phyloP scores from a whole-genome alignment of 164 flowering plant genomes.

The Buxus sempervirens region DNA sequence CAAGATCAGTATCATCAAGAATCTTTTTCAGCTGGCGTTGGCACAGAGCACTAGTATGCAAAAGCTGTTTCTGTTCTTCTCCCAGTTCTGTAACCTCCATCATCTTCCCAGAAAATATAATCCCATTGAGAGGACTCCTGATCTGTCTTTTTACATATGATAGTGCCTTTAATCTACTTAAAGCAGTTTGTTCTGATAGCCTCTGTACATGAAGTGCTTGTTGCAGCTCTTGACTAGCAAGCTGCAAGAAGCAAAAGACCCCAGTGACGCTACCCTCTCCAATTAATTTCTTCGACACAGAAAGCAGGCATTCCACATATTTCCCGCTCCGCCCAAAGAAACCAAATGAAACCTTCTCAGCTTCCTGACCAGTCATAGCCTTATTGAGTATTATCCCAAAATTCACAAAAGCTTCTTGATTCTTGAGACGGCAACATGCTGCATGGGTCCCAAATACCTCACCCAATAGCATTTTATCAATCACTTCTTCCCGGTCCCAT shows the following conservation, averaged over 20 bases:
- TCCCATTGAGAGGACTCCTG: slow-evolving; percentile 80
- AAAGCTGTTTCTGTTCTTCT: slow-evolving; percentile 66
- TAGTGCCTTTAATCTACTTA: slow-evolving; percentile 66
- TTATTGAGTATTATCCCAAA: slow-evolving; percentile 76
- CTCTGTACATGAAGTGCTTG: slow-evolving; percentile 87
- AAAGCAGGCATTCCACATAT: slow-evolving; percentile 78
- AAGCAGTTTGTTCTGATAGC: slow-evolving; percentile 75
- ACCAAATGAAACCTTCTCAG: slow-evolving; percentile 78
- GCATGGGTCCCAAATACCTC: slow-evolving; percentile 79
- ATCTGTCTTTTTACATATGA: slow-evolving; percentile 83
- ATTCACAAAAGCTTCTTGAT: slow-evolving; percentile 70
- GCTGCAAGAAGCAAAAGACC: slow-evolving; percentile 93
- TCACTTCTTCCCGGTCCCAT: slow-evolving; percentile 62
- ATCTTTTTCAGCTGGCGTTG: slow-evolving; percentile 82
- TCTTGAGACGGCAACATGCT: slow-evolving; percentile 83
- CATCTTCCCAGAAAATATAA: slow-evolving; percentile 71
- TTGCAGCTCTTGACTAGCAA: slow-evolving; percentile 90
- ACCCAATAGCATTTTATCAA: slow-evolving; percentile 87
- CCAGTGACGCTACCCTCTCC: slow-evolving; percentile 78
- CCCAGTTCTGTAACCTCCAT: slow-evolving; percentile 71
- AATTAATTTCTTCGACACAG: slow-evolving; percentile 73
- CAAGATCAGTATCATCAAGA: slow-evolving; percentile 88
- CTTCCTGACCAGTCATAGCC: slow-evolving; percentile 69
- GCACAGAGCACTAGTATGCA: slow-evolving; percentile 71
- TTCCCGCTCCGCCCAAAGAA: slow-evolving; percentile 68